phyloP scores from a whole-genome alignment of 805 yeast species.

The Saccharomycopsis babjevae region DNA sequence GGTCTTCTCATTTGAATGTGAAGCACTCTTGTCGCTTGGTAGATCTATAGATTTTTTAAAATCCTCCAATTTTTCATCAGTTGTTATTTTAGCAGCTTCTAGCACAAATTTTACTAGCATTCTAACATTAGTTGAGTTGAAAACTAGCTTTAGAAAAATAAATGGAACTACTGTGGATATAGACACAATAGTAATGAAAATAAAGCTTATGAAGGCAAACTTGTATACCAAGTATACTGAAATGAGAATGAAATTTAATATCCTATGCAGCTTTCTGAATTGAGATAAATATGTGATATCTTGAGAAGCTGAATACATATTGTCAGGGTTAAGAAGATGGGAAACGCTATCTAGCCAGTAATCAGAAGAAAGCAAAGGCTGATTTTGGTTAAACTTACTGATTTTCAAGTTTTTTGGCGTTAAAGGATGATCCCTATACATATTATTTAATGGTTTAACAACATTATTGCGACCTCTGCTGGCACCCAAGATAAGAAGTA shows the following conservation, averaged over 20 bases:
- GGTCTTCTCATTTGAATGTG: background rate
- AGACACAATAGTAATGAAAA: background rate
- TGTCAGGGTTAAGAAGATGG: background rate
- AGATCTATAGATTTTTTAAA: background rate
- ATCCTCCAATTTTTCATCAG: background rate
- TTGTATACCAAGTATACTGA: background rate
- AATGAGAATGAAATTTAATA: background rate
- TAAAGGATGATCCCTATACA: background rate
- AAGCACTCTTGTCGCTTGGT: background rate
- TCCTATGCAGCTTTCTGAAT: background rate
- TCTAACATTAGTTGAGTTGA: background rate
- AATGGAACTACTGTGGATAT: background rate
- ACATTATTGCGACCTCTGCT: background rate
- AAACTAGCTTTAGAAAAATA: background rate
- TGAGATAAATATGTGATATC: background rate
- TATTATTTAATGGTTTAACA: background rate
- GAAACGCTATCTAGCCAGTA: background rate
- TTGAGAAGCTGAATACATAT: background rate
- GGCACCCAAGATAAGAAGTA: background rate
- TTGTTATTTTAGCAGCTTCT: background rate
- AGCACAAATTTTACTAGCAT: background rate
- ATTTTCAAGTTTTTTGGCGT: background rate
- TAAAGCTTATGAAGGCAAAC: background rate
- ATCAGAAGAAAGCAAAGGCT: background rate
- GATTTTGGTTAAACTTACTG: background rate